Evolutionary conservation across 108 stramenopile species (phyloP), one percentile per base, ranked within the genome.

Genomic region (Thalassiosira profunda): DNA sequence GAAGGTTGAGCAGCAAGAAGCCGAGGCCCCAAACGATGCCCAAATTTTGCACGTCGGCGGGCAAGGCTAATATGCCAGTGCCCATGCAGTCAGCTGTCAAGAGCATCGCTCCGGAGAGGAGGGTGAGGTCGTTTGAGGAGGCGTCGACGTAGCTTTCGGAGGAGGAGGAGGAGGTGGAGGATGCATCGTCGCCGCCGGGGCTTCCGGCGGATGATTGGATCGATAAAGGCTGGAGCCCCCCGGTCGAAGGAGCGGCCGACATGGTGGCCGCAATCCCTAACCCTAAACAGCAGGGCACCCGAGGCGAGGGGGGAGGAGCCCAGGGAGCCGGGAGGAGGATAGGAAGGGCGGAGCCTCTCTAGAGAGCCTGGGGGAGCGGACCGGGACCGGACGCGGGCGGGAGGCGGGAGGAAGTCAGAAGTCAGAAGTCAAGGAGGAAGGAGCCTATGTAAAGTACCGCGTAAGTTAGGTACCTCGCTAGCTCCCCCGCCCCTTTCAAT

Each of bases 31-130:
- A 61, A n/a, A 40, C 65, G 18, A 37, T 28, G 5, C 85, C 84
- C 52, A 91, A 71, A 1, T 74, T 73, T 31, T 61, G 40, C 1
- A 91, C 53, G 45, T 80, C 70, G 14, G 59, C 55, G 4, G 90
- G 90, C 26, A 91, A 58, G 8, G 90, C 86, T 37, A 91, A 41
- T 18, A 91, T 57, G 0, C 90, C 90, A n/a, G 90, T 91, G 21
- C 90, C 90, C 74, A 91, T 58, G 53, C 90, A 91, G 37, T 91
- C 90, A 24, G 90, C 90, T 15, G 79, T 79, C 21, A 91, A 60
- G 36, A 91, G 60, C 0, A 72, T 37, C 17, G 80, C 83, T 5
- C 83, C 83, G 21, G 83, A 76, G 51, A 75, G 53, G 8, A 74
- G 38, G 37, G 67, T 83, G 18, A 87, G 63, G 44, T 79, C 83